phyloP scores from a whole-genome alignment of 1,284 basidiomycete genomes.

The Vanrija sp. region DNA sequence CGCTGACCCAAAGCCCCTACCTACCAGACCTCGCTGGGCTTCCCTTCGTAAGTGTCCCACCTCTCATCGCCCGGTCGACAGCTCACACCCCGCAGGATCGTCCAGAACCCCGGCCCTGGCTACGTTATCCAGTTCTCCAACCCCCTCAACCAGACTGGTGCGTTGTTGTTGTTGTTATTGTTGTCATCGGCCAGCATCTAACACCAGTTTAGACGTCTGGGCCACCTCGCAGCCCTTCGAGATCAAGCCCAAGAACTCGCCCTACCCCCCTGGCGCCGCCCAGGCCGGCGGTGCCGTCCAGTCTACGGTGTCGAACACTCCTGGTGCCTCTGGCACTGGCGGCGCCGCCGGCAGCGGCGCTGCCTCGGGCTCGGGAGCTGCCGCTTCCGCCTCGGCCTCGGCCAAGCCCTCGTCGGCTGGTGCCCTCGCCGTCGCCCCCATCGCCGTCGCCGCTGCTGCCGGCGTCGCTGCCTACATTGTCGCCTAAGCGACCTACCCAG shows the following conservation, averaged over 20 bases:
- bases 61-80: background rate
- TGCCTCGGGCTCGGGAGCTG: background rate
- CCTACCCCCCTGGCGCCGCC: conserved; percentile 55
- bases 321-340: conserved; percentile 1
- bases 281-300: background rate
- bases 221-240: conserved; percentile 62
- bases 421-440: background rate
- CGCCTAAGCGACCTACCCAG: background rate
- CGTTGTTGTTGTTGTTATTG: conserved; percentile 26
- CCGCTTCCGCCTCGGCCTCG: background rate
- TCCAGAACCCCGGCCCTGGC: conserved; percentile 37
- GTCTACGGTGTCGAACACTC: background rate
- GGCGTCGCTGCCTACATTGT: conserved; percentile 10
- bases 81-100: background rate
- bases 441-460: conserved; percentile 6
- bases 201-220: conserved; percentile 54
- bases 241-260: conserved; percentile 60
- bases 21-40: background rate
- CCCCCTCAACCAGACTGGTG: conserved; percentile 58
- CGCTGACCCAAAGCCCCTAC: conserved; percentile 2
- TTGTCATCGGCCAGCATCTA: background rate
- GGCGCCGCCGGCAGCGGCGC: background rate
- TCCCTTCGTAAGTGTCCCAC: background rate
- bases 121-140: conserved; percentile 62
- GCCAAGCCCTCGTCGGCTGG: background rate